phyloP scores from a whole-genome alignment of 768 basidiomycete species.

The Mycena vulgaris region DNA sequence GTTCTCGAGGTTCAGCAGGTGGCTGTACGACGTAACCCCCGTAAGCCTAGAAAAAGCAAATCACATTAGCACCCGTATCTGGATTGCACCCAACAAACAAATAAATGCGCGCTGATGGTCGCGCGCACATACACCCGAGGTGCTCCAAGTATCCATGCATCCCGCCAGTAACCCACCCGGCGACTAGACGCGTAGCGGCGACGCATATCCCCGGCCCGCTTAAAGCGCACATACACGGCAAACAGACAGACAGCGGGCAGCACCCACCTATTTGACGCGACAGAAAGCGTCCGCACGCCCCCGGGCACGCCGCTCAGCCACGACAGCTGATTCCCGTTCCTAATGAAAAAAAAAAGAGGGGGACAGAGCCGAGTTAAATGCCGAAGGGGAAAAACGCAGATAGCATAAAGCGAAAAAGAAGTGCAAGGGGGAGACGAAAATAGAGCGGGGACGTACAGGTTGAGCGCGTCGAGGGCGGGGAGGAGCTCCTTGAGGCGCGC shows the following conservation, averaged over 20 bases:
- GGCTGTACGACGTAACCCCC: conserved; percentile 88
- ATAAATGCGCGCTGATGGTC: too few species aligned
- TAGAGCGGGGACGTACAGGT: conserved; percentile 70
- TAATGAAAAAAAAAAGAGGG: background rate
- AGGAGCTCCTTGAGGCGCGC: conserved; percentile 91
- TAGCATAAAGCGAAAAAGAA: conserved; percentile 2
- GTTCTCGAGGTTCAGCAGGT: conserved; percentile 88
- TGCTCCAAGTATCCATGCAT: too few species aligned
- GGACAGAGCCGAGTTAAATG: conserved; percentile 53
- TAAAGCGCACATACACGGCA: conserved; percentile 1
- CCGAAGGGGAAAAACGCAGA: conserved; percentile 30
- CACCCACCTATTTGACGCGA: conserved; percentile 80
- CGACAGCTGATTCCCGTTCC: conserved; percentile 78
- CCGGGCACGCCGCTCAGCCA: conserved; percentile 87
- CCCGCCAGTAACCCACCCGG: too few species aligned
- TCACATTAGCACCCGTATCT: conserved; percentile 16
- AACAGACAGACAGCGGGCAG: conserved; percentile 40
- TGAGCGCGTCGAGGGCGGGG: conserved; percentile 81
- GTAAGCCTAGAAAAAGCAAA: conserved; percentile 72
- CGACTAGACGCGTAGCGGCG: background rate
- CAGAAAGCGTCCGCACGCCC: conserved; percentile 82
- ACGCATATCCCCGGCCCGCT: background rate
- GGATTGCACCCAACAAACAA: too few species aligned
- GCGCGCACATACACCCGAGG: background rate
- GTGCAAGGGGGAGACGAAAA: too few species aligned